A percentile compares a stretch with the other conserved stretches of the same genome.
Conservation (phyloP, 805 yeast species). For the Candida taoyuanica region DNA sequence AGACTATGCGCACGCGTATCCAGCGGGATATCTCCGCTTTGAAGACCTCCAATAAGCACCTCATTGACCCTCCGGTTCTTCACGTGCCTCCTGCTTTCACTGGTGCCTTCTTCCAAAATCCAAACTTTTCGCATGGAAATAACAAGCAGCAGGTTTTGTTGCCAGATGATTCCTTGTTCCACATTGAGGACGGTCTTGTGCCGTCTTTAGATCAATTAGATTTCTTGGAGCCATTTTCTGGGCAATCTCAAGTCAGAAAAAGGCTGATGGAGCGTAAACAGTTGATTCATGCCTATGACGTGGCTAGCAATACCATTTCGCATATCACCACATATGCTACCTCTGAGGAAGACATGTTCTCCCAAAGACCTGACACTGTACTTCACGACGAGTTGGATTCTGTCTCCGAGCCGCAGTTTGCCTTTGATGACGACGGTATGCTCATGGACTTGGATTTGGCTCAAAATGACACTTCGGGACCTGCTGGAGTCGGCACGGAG, state of each 20-base stretch:
- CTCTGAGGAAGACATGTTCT: conserved; percentile 6
- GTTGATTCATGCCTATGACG: conserved; percentile 16
- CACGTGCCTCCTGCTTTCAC: conserved; percentile 5
- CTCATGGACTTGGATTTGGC: conserved; percentile 16
- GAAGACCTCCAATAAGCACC: conserved; percentile 5
- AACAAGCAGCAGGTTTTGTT: conserved; percentile 17
- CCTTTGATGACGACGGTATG: conserved; percentile 26
- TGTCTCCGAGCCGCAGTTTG: conserved; percentile 21
- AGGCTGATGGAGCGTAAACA: background rate
- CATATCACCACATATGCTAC: conserved; percentile 5
- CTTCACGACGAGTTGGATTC: conserved; percentile 16
- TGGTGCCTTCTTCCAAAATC: background rate
- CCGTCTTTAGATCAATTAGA: conserved; percentile 22
- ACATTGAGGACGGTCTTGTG: conserved; percentile 29
- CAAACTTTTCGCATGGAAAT: background rate
- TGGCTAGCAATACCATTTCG: conserved; percentile 17
- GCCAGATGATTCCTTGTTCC: conserved; percentile 37
- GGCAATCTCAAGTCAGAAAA: background rate
- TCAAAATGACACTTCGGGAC: conserved; percentile 1
- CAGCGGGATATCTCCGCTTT: conserved; percentile 20
- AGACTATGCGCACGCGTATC: conserved; percentile 20
- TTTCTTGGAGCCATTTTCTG: conserved; percentile 8
- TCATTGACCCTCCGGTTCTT: conserved; percentile 9
- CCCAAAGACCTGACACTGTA: conserved; percentile 1
- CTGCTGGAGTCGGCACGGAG: conserved; percentile 11